Conservation (phyloP, 352 stramenopile genomes). For the Pythium vanterpoolii region DNA sequence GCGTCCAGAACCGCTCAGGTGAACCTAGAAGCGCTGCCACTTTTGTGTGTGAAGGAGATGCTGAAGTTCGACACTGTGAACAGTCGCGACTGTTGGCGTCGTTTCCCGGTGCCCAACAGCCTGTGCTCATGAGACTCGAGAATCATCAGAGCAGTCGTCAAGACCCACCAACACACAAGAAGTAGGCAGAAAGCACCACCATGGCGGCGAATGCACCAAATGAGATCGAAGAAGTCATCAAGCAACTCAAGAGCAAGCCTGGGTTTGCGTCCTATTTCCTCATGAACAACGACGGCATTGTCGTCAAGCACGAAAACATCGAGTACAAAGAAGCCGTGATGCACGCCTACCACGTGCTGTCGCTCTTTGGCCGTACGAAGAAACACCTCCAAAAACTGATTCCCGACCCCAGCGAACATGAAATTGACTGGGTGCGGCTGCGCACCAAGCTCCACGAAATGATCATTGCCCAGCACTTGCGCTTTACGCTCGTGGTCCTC, state of each 20-base stretch:
- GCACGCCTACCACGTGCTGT: constrained; percentile 89
- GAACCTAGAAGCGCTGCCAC: too few species aligned
- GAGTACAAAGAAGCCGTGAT: constrained; percentile 91
- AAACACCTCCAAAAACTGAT: constrained; percentile 88
- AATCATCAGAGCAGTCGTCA: background rate
- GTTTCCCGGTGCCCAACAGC: too few species aligned
- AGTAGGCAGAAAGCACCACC: constrained; percentile 1
- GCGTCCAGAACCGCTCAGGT: too few species aligned
- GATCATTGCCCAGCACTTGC: constrained; percentile 87
- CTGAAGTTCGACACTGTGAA: background rate
- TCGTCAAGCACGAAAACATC: constrained; percentile 92
- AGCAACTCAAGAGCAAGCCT: constrained; percentile 89
- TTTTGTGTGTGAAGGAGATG: too few species aligned
- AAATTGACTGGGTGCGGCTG: constrained; percentile 90
- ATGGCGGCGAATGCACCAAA: constrained; percentile 83
- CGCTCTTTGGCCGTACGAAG: constrained; percentile 81
- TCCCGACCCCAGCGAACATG: constrained; percentile 73
- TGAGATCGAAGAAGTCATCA: constrained; percentile 91
- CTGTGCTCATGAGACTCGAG: background rate
- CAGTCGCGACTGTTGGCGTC: background rate
- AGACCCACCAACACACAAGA: background rate
- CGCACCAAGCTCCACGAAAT: constrained; percentile 91
- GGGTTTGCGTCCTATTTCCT: constrained; percentile 90
- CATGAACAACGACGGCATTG: constrained; percentile 93
- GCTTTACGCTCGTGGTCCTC: constrained; percentile 88